Evolutionary conservation across 208 protist species (phyloP).

Genomic region (Wallacemonas collosoma): DNA sequence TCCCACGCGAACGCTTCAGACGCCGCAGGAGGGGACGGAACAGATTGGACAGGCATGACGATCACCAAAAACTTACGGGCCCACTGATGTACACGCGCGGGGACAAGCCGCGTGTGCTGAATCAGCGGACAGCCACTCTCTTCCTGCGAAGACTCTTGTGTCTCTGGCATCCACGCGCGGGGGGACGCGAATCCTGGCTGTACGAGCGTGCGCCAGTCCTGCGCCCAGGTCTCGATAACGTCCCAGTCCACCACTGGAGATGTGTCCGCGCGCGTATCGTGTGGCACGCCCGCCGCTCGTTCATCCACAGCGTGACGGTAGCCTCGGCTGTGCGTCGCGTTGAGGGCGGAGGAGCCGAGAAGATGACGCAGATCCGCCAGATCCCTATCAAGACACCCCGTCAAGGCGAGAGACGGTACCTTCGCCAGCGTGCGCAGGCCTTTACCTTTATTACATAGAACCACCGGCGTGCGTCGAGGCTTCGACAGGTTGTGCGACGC

Average conservation of each 20-base stretch:
- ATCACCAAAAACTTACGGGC: conserved; percentile 38
- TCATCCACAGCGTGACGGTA: no score
- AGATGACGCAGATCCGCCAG: conserved; percentile 4
- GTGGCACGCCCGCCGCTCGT: no score
- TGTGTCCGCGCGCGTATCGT: no score
- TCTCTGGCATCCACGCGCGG: conserved; percentile 3
- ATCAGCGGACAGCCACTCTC: neutral
- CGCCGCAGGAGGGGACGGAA: neutral
- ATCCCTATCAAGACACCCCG: neutral
- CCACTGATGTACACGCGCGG: conserved; percentile 30
- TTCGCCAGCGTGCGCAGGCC: neutral
- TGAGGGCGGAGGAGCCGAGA: neutral
- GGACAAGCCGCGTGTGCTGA: neutral
- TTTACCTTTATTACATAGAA: neutral
- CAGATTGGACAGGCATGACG: neutral
- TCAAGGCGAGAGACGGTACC: neutral
- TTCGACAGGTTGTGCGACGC: neutral
- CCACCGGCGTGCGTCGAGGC: conserved; percentile 8
- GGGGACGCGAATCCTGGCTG: neutral
- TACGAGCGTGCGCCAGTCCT: neutral
- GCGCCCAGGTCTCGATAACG: neutral
- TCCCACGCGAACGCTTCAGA: neutral
- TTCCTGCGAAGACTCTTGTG: neutral
- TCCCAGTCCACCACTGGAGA: no score
- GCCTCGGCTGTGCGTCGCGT: neutral